Base-by-base conservation (phyloP, 2,329 filamentous ascomycete species). In the Ceratocystis variospora region DNA sequence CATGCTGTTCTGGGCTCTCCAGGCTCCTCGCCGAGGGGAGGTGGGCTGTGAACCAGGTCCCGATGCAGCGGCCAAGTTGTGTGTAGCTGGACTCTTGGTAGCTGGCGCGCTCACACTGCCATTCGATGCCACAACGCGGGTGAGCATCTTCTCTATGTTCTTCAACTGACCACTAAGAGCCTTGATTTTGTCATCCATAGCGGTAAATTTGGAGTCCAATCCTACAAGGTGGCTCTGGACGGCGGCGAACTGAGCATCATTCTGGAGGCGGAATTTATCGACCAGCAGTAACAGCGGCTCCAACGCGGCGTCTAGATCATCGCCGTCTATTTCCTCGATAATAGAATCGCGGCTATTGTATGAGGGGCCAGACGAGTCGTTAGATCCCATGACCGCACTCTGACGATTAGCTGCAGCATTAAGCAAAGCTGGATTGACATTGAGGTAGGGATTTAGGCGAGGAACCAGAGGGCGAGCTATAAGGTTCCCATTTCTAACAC, bases 191-290 rank as follows among this genome's bases (percentile, higher is more conserved):
- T 5, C n/a, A 22, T 62, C 61, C 19, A 62, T 62, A 3, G 17
- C 12, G 41, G 41, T 48, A 5, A 62, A 44, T 7, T 25, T 41
- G 22, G 22, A 28, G 22, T 62, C 61, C 22, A 62, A 25, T 12
- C 45, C 45, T 17, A 6, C 19, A 28, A 62, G 61, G 17, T 25
- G 41, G 17, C 12, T 45, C 61, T 62, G 61, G 10, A 62, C 45
- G 41, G 22, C 45, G 41, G 31, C 19, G 10, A 62, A 44, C n/a
- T 31, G 41, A 25, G 25, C n/a, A 15, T 62, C 61, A 44, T 31
- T 62, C 61, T 62, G 31, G 12, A 41, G 33, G 61, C 61, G 61
- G 44, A 62, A 33, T n/a, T 62, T 17, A 46, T 62, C 45, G 12
- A 62, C 15, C 7, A 17, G 10, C 41, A 62, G 22, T 7, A 25